Percentiles rank a stretch among this genome's conserved stretches.
Conservation (phyloP, 768 basidiomycete genomes). For the Boletus subparvulus region DNA sequence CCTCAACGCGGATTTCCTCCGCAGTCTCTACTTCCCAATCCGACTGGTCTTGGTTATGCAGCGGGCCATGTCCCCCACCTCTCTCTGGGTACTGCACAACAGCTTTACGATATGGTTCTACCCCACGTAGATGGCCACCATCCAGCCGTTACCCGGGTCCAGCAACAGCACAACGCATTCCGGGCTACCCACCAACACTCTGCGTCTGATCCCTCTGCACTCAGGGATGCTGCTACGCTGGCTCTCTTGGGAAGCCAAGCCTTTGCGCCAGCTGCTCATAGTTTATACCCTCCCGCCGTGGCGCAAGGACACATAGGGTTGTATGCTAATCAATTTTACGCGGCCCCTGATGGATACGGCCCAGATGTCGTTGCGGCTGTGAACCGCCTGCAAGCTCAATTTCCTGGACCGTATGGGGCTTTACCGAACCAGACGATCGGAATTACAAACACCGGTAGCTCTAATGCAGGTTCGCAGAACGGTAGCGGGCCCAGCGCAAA, state of each 20-base stretch:
- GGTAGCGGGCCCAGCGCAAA: slow-evolving; percentile 81
- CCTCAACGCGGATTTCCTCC: slow-evolving; percentile 57
- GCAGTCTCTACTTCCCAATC: slow-evolving; percentile 53
- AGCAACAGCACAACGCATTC: slow-evolving; percentile 76
- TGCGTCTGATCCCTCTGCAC: slow-evolving; percentile 74
- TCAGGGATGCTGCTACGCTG: slow-evolving; percentile 69
- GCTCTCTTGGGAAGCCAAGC: slow-evolving; percentile 59
- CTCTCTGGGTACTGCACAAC: slow-evolving; percentile 71
- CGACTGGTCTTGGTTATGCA: slow-evolving; percentile 53
- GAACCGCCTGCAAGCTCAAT: slow-evolving; percentile 58
- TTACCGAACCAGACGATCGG: slow-evolving; percentile 44
- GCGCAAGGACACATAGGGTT: slow-evolving; percentile 53
- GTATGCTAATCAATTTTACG: slow-evolving; percentile 72
- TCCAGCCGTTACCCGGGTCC: slow-evolving; percentile 70
- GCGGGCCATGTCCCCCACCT: slow-evolving; percentile 63
- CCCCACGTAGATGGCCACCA: slow-evolving; percentile 51
- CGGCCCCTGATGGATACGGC: slow-evolving; percentile 55
- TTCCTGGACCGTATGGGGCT: slow-evolving; percentile 53
- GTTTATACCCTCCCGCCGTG: slow-evolving; percentile 51
- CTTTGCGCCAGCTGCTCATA: slow-evolving; percentile 47
- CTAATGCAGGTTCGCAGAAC: slow-evolving; percentile 26
- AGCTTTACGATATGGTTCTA: slow-evolving; percentile 78
- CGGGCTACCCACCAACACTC: slow-evolving; percentile 79
- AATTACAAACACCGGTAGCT: slow-evolving; percentile 43
- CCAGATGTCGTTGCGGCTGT: slow-evolving; percentile 59